phyloP scores from a whole-genome alignment of 1,139 yeast species.

The Arxiozyma bovina region DNA sequence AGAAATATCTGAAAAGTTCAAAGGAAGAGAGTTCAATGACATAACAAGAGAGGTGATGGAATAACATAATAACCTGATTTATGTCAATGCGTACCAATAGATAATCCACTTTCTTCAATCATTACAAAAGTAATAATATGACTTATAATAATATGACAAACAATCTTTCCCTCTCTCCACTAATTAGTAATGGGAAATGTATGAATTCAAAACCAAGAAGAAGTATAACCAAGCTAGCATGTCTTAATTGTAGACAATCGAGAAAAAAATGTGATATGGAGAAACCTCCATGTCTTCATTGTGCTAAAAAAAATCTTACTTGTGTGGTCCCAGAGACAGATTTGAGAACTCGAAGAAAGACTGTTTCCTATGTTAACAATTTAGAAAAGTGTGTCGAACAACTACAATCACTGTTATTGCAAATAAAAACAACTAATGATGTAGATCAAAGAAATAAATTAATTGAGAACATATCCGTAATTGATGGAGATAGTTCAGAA shows the following conservation, averaged over 20 bases:
- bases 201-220: not conserved
- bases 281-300: constrained; percentile 39
- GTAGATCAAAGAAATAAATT: constrained; percentile 10
- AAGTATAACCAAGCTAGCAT: constrained; percentile 23
- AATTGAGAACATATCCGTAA: constrained; percentile 10
- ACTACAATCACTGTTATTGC: constrained; percentile 16
- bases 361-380: constrained; percentile 38
- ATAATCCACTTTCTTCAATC: not conserved
- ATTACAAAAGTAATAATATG: not conserved
- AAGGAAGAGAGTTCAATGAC: not conserved
- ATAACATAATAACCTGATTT: too few species aligned
- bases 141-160: not conserved
- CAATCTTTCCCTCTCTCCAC: not conserved
- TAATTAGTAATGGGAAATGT: not conserved
- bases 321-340: constrained; percentile 41
- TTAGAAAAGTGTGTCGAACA: constrained; percentile 23
- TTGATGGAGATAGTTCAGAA: constrained; percentile 2
- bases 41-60: not conserved
- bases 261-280: constrained; percentile 45
- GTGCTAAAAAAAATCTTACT: constrained; percentile 37
- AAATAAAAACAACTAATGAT: constrained; percentile 9
- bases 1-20: too few species aligned
- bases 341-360: constrained; percentile 42
- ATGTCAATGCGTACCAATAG: too few species aligned
- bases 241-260: constrained; percentile 43